Base-by-base conservation (phyloP, 139 green algal species). In the Microglena sp. region DNA sequence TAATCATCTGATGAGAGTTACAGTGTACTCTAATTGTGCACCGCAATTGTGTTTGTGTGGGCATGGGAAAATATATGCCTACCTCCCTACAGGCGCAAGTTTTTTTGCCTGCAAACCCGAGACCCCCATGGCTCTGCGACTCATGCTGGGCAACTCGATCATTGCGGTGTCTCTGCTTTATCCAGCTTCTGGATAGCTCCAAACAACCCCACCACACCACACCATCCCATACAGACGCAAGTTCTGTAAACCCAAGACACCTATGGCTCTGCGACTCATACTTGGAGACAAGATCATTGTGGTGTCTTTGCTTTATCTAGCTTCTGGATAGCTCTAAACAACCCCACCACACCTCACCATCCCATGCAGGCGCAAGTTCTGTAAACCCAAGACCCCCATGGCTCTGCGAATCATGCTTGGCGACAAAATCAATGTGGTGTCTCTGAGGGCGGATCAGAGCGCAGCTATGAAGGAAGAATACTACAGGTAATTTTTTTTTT, bases 381-480 rank as follows among this genome's bases (percentile, higher is more conserved):
- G 66, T 32, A 81, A 77, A 50, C 70, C 75, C 22, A 64, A 45
- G 3, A 71, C 70, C 24, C 84, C 86, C 6, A 55, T 61, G 32
- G 75, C 90, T 57, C 68, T 94, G 46, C 58, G 61, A 6, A 44
- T 78, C 45, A 73, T 94, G 55, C 61, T 91, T 44, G 87, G 87
- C 0, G 56, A 72, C 55, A 81, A 79, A 28, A 56, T 74, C 58
- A 83, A 66, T 34, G 50, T 89, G 30, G 74, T 93, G 28, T 73
- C 79, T 0, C 29, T 84, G n/a, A 34, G 77, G 26, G 65, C 67
- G 43, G 84, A 87, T 61, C 67, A 82, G 54, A 68, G 68, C 32
- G 66, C 87, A 8, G 64, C 59, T 24, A 73, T 97, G 28, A 93
- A 94, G 70, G 84, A 95, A 67, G 89, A 97, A 70, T 97, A 97